Base-by-base conservation (phyloP, 2,329 filamentous ascomycete genomes). In the Elsinoe fawcettii region DNA sequence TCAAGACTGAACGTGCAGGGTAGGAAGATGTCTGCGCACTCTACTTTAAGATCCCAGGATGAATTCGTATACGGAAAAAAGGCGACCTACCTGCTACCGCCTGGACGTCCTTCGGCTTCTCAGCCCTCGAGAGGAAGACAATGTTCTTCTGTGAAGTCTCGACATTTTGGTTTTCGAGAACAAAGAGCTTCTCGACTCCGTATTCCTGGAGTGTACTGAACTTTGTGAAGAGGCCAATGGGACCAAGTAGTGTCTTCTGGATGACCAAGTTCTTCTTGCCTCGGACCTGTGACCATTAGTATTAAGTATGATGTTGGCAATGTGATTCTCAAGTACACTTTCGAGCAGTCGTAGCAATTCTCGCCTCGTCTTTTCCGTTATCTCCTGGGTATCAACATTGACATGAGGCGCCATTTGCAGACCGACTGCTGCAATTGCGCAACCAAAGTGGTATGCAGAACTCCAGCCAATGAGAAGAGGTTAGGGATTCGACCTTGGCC, bases 211-310 rank as follows among this genome's bases (percentile, higher is more conserved):
- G 80, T 8, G 88, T 92, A 20, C 92, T 92, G 68, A 96, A 95
- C 71, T 96, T 96, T 74, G 95, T 90, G 64, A 99, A 86, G 59
- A 92, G 80, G 59, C 91, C 90, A 64, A 99, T 81, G 27, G 91
- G 89, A 22, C 92, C 93, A 64, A 92, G 90, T 65, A 99, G 80
- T 66, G 85, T 86, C 72, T 87, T 88, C 71, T 97, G 92, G 68
- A 99, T 86, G 55, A 99, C 88, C 60, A 99, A 79, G 68, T 96
- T 97, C 80, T 99, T 99, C 82, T 97, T 99, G 65, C 95, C 95
- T 70, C 92, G 88, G 63, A 97, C 90, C 93, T 99, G 68, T 44
- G 30, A 47, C 30, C n/a, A 44, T 49, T 44, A 53, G 46, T 39
- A 32, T 46, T 23, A 20, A 16, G 18, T 8, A 6, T 4, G 14